A percentile compares a stretch with the other conserved stretches of the same genome.
These are phyloP conservation scores for Aspergillus clavatus DNA, from an alignment of 2,329 filamentous ascomycete species.

Conservation along the genomic window DNA sequence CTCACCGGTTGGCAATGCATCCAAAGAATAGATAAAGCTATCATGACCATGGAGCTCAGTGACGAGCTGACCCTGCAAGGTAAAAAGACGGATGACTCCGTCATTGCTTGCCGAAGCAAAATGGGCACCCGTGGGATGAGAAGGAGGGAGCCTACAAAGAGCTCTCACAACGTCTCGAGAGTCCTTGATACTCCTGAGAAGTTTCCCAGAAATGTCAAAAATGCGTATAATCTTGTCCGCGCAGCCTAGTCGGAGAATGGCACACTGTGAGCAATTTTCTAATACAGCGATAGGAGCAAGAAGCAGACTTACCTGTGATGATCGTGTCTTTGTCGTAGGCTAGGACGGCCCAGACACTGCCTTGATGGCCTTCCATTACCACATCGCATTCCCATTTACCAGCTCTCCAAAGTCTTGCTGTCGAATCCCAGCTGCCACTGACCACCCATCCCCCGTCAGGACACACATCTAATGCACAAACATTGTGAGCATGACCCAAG, in stretches of 20 bases:
- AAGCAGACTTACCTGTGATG: constrained; percentile 57
- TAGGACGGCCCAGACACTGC: constrained; percentile 86
- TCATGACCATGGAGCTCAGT: constrained; percentile 82
- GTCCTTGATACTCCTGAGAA: constrained; percentile 61
- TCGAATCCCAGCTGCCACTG: constrained; percentile 90
- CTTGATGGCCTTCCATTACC: constrained; percentile 69
- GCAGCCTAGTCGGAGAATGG: constrained; percentile 52
- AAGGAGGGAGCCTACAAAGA: constrained; percentile 71
- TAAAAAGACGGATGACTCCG: constrained; percentile 82
- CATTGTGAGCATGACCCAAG: constrained; percentile 79
- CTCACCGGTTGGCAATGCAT: constrained; percentile 73
- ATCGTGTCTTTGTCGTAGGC: constrained; percentile 74
- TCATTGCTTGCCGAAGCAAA: constrained; percentile 95
- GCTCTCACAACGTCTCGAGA: constrained; percentile 82
- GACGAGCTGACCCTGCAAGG: constrained; percentile 68
- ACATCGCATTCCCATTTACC: constrained; percentile 75
- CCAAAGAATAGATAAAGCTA: constrained; percentile 87
- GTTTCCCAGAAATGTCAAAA: constrained; percentile 62
- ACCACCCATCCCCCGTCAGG: constrained; percentile 69
- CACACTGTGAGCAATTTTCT: not conserved
- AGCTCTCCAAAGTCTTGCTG: constrained; percentile 81
- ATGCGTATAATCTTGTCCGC: constrained; percentile 87
- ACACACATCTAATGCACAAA: constrained; percentile 79
- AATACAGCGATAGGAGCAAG: not conserved
- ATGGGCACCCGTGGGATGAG: constrained; percentile 77